Base-by-base conservation (phyloP, 441 rosid species). In the Arabidopsis lyrata region DNA sequence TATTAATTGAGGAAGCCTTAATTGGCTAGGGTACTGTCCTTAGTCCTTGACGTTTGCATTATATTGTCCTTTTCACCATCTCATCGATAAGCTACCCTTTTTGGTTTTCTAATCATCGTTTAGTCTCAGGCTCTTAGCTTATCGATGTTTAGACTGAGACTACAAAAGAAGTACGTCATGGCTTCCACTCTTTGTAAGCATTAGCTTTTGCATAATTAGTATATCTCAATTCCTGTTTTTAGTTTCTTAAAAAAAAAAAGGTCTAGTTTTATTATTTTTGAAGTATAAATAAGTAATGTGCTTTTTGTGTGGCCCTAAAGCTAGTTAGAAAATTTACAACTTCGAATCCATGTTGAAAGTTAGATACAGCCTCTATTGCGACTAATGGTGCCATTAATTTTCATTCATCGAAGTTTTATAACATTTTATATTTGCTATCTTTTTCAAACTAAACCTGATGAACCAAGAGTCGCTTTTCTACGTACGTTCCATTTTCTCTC, bases 11-110 rank as follows among this genome's bases (percentile, higher is more conserved):
- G 64, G 35, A 66, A 76, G 41, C 55, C 65, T 50, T 4, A 62
- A 56, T 64, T 49, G 62, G 77, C 38, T 22, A 57, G 24, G 55
- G 72, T 66, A 56, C 53, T 66, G 72, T 57, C 77, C 72, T 68
- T 74, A 15, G 61, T 66, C 53, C 62, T 66, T 74, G 6, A 58
- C 61, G 24, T 66, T 58, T 65, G 34, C 72, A 65, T 73, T 47
- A 16, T 22, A 36, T 74, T 74, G 45, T 49, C 66, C 5, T 16
- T 66, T 48, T 66, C 22, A 58, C 42, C 14, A 47, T 56, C 72
- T 18, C 60, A 57, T 36, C 72, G 50, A 56, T 29, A 16, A 34
- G 15, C 66, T 74, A 6, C 72, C 60, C 13, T 9, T 35, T 35
- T 35, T 35, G 8, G 39, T 9, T 35, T 5, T 4, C 39, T 50